Evolutionary conservation across 345 rosid genomes (phyloP).

Genomic region (Linum usitatissimum): DNA sequence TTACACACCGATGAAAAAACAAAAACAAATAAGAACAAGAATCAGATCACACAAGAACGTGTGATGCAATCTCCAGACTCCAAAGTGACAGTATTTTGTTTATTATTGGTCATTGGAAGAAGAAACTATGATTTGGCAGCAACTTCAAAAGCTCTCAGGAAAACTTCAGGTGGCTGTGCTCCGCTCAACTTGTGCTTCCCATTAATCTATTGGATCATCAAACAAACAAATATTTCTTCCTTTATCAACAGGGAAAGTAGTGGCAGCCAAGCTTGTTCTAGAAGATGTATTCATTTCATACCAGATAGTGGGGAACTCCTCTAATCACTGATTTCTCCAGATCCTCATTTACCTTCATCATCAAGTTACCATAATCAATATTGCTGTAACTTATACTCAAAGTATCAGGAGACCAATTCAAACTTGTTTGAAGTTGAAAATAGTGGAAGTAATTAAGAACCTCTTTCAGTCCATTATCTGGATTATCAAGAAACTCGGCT

Average conservation of each 20-base stretch:
- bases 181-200: conserved; percentile 69
- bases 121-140: conserved; percentile 26
- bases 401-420: neutral
- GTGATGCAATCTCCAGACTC: too few relatives aligned
- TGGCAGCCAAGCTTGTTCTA: too few relatives aligned
- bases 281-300: conserved; percentile 15
- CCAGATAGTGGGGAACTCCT: conserved; percentile 80
- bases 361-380: conserved; percentile 5
- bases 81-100: too few relatives aligned
- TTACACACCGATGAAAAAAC: too few relatives aligned
- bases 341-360: conserved; percentile 61
- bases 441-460: neutral
- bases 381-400: too few relatives aligned
- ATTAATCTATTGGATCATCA: conserved; percentile 45
- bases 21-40: too few relatives aligned
- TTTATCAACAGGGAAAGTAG: neutral
- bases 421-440: neutral
- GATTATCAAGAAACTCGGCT: conserved; percentile 63
- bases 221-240: neutral
- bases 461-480: conserved; percentile 37
- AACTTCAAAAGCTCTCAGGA: conserved; percentile 49
- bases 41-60: too few relatives aligned
- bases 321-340: conserved; percentile 36
- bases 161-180: conserved; percentile 66
- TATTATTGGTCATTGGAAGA: too few relatives aligned